Conservation (phyloP, 169 alveolate genomes). For the Pseudocohnilembus persalinus region DNA sequence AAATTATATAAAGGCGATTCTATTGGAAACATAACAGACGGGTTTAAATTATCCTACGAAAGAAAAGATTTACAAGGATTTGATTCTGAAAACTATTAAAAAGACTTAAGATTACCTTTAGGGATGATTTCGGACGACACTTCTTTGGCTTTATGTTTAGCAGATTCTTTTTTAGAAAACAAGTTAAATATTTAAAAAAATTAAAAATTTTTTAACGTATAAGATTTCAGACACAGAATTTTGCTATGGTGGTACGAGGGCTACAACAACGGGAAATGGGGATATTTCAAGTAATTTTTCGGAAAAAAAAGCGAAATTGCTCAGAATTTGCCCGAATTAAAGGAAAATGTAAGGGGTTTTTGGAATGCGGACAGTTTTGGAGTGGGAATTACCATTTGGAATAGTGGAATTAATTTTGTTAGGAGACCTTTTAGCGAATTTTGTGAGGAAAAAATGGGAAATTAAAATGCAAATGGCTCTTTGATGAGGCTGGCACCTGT, state of each 20-base stretch:
- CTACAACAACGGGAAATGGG: conserved; percentile 43
- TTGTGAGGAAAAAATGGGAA: conserved; percentile 23
- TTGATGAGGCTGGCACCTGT: conserved; percentile 52
- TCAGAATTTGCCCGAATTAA: not conserved
- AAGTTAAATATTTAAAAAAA: not conserved
- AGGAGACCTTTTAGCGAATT: conserved; percentile 1
- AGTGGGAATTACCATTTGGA: conserved; percentile 39
- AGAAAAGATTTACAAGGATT: not conserved
- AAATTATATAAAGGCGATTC: too few relatives aligned
- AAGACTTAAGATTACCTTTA: not conserved
- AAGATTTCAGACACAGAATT: conserved; percentile 29
- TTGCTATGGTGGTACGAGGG: conserved; percentile 44
- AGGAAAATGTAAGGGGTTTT: not conserved
- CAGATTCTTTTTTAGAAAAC: conserved; percentile 32
- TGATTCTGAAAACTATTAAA: not conserved
- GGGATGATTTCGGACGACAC: conserved; percentile 43
- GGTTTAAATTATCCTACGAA: not conserved
- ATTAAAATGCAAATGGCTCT: conserved; percentile 39
- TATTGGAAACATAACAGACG: not conserved
- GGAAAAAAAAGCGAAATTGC: not conserved
- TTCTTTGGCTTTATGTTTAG: conserved; percentile 35
- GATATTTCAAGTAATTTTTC: conserved; percentile 4
- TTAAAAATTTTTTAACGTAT: conserved; percentile 2
- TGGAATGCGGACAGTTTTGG: conserved; percentile 33
- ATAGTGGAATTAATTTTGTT: conserved; percentile 1